Evolutionary conservation across 768 basidiomycete species (phyloP).

Genomic region (Panus rudis): DNA sequence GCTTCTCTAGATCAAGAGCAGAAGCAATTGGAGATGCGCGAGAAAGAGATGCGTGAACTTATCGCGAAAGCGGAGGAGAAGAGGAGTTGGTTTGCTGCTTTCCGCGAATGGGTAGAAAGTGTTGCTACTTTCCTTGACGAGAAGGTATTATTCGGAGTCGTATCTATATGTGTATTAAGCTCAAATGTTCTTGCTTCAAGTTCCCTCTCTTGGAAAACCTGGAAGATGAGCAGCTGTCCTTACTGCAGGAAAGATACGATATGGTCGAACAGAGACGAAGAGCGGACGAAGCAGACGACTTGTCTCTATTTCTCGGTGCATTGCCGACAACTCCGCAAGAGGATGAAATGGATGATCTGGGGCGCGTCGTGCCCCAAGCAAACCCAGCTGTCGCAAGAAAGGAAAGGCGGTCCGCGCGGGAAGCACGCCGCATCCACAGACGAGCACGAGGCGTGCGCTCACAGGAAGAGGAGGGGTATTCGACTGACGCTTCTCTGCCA

Average conservation of each 20-base stretch:
- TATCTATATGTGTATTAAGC: neutral
- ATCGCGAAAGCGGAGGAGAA: constrained; percentile 70
- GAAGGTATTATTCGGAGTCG: constrained; percentile 51
- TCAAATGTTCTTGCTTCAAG: constrained; percentile 31
- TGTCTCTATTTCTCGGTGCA: constrained; percentile 59
- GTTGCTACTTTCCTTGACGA: constrained; percentile 84
- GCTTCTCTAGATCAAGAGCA: constrained; percentile 54
- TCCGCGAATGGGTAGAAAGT: constrained; percentile 76
- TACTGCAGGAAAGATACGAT: constrained; percentile 66
- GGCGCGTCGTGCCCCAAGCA: constrained; percentile 40
- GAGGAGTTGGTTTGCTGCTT: constrained; percentile 72
- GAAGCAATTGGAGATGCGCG: constrained; percentile 56
- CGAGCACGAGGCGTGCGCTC: constrained; percentile 18
- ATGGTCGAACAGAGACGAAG: constrained; percentile 62
- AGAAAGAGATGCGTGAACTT: constrained; percentile 69
- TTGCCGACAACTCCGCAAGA: constrained; percentile 28
- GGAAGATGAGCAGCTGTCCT: constrained; percentile 65
- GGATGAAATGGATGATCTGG: constrained; percentile 58
- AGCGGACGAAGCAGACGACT: constrained; percentile 78
- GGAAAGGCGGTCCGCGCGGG: constrained; percentile 56
- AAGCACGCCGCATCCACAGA: constrained; percentile 45
- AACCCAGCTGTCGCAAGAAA: constrained; percentile 39
- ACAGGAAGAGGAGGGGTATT: constrained; percentile 61
- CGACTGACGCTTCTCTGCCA: constrained; percentile 73
- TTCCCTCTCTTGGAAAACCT: constrained; percentile 72